Percentiles rank a stretch among this genome's conserved stretches.
Conservation (phyloP, 2,329 filamentous ascomycete species). For the Pseudocercospora musae region DNA sequence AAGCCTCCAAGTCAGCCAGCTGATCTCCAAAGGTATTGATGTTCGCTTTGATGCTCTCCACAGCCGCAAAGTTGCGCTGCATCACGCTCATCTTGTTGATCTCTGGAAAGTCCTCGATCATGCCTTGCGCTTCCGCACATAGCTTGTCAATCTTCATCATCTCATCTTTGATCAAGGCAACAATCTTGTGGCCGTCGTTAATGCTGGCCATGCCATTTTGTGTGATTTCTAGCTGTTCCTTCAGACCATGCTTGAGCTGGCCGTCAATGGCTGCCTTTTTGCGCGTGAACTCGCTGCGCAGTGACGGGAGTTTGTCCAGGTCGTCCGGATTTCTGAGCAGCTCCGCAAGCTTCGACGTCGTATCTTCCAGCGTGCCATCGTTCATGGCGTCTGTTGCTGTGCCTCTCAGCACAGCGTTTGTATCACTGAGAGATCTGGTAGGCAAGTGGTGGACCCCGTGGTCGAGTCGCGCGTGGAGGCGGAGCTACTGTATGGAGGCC, state of each 20-base stretch:
- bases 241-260: conserved; percentile 81
- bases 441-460: background rate
- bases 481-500: no score
- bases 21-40: conserved; percentile 83
- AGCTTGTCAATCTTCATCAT: conserved; percentile 98
- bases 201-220: conserved; percentile 89
- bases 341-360: conserved; percentile 70
- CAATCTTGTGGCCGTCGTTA: conserved; percentile 83
- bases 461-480: background rate
- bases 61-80: conserved; percentile 91
- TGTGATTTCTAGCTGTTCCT: conserved; percentile 90
- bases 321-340: conserved; percentile 93
- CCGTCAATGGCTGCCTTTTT: conserved; percentile 91
- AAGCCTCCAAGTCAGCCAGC: conserved; percentile 68
- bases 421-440: background rate
- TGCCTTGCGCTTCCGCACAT: conserved; percentile 94
- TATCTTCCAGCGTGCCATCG: conserved; percentile 32
- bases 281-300: conserved; percentile 89
- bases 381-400: conserved; percentile 25
- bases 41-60: conserved; percentile 88
- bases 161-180: conserved; percentile 92
- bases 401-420: background rate
- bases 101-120: conserved; percentile 93
- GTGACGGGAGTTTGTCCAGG: conserved; percentile 85
- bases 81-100: conserved; percentile 91